These are phyloP conservation scores for Pythium periplocum DNA, from an alignment of 352 stramenopile species.

Conservation along the genomic window DNA sequence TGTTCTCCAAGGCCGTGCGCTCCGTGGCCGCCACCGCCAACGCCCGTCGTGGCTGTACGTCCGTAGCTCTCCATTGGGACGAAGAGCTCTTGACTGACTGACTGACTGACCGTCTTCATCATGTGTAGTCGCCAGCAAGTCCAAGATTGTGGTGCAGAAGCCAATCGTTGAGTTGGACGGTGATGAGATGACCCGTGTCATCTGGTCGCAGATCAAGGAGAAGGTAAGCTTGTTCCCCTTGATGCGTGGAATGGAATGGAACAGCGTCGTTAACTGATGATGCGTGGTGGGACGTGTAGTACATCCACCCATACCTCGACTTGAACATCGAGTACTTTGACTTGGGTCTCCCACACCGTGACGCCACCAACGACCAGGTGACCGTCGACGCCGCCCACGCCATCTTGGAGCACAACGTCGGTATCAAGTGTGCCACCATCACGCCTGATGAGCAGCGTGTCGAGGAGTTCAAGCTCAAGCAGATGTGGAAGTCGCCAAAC, in stretches of 20 bases:
- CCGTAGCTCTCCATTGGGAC: not conserved
- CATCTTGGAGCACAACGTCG: slow-evolving; percentile 63
- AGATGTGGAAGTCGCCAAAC: slow-evolving; percentile 70
- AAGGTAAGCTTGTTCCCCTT: slow-evolving; percentile 12
- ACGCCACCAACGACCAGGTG: slow-evolving; percentile 74
- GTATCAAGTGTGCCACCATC: slow-evolving; percentile 85
- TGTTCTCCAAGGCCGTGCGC: slow-evolving; percentile 55
- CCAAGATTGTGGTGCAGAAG: slow-evolving; percentile 75
- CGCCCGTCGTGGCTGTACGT: slow-evolving; percentile 28
- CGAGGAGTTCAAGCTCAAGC: slow-evolving; percentile 68
- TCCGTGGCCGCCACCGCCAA: slow-evolving; percentile 22
- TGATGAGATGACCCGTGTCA: slow-evolving; percentile 78
- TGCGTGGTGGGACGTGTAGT: slow-evolving; percentile 12
- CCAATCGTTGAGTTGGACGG: slow-evolving; percentile 74
- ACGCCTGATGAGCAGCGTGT: slow-evolving; percentile 78
- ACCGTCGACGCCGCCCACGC: slow-evolving; percentile 73
- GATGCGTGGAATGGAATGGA: not conserved
- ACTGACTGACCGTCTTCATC: no score
- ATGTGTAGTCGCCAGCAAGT: slow-evolving; percentile 25
- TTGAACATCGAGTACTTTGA: slow-evolving; percentile 82
- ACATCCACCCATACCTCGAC: slow-evolving; percentile 76
- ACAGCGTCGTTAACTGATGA: not conserved
- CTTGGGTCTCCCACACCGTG: slow-evolving; percentile 60
- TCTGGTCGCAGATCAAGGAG: slow-evolving; percentile 58
- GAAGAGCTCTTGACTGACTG: not conserved